Evolutionary conservation across 169 alveolate genomes (phyloP), one percentile per base, ranked within the genome.

Genomic region (Plasmodium falciparum): DNA sequence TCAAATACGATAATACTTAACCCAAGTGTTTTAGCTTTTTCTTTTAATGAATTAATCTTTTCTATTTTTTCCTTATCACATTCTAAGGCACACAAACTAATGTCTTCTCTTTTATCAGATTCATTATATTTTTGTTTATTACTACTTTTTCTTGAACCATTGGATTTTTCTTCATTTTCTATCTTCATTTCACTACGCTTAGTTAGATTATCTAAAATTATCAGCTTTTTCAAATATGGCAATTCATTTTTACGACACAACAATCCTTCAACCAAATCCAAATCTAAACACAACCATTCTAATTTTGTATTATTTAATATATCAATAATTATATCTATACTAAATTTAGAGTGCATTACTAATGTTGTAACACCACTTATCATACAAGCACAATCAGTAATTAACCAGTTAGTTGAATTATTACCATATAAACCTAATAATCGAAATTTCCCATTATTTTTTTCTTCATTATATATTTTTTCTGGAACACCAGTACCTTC

Each of bases 301-400:
- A 83, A 22, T 54, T 67, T 69, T 4, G 85, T 12, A 69, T 56
- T 73, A 43, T 69, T 67, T 33, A 83, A 69, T 20, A 83, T 70
- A 20, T 83, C 74, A 1, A 43, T 7, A 20, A 83, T 65, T 83
- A 69, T 83, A 26, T 83, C 73, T 4, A 69, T 17, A 61, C 91
- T 70, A 33, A 83, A 83, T 47, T 70, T 83, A 4, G 91, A 67
- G 12, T 83, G 91, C 74, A 83, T 83, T 13, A 83, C 73, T 12
- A 83, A 17, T 12, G 74, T 67, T 13, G 91, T 83, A 15, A 47
- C 54, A 8, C 71, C 85, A 47, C 74, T 83, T 13, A 3, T 13
- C 85, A 69, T 45, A 50, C 58, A 7, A 29, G 91, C 83, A 0
- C 69, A 54, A 56, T 83, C 91, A 0, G 85, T 73, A 3, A 20